Conservation (phyloP, 2,329 filamentous ascomycete species). For the Pseudopithomyces maydicus region DNA sequence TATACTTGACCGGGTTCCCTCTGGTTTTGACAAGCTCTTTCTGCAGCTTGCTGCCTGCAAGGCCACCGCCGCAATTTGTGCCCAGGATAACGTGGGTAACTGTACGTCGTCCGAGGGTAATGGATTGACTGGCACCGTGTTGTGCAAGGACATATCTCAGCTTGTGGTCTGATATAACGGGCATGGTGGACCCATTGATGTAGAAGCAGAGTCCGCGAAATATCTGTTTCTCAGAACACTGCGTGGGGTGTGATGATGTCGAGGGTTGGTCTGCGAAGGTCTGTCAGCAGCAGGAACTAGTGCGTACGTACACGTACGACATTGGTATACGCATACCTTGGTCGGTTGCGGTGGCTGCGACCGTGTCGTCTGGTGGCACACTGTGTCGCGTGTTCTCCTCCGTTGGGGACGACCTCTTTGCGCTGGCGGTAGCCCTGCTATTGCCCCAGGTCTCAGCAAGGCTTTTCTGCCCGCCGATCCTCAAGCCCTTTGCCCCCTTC, state of each 20-base stretch:
- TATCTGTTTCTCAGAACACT: conserved; percentile 50
- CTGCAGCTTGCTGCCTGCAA: conserved; percentile 79
- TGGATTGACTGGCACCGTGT: conserved; percentile 74
- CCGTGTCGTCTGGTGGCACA: background rate
- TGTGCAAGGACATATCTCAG: conserved; percentile 77
- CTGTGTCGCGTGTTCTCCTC: conserved; percentile 4
- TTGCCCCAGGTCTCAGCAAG: conserved; percentile 33
- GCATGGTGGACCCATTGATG: conserved; percentile 85
- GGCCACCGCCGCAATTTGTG: conserved; percentile 67
- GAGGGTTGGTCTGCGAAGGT: background rate
- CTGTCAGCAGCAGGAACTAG: background rate
- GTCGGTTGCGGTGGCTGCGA: background rate
- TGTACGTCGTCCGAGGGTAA: conserved; percentile 70
- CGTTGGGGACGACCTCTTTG: conserved; percentile 10
- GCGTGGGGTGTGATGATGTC: conserved; percentile 7
- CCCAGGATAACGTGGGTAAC: conserved; percentile 90
- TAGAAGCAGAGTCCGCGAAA: conserved; percentile 78
- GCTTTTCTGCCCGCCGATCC: conserved; percentile 51
- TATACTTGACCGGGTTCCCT: conserved; percentile 76
- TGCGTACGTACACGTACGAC: background rate
- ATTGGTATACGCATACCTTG: background rate
- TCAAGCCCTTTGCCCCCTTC: conserved; percentile 53
- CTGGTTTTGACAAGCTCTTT: conserved; percentile 73
- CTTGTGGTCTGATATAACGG: conserved; percentile 81
- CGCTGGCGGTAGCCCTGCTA: conserved; percentile 17